Evolutionary conservation across 2,329 filamentous ascomycete species (phyloP).

Genomic region (Amesomyces nigricolor): DNA sequence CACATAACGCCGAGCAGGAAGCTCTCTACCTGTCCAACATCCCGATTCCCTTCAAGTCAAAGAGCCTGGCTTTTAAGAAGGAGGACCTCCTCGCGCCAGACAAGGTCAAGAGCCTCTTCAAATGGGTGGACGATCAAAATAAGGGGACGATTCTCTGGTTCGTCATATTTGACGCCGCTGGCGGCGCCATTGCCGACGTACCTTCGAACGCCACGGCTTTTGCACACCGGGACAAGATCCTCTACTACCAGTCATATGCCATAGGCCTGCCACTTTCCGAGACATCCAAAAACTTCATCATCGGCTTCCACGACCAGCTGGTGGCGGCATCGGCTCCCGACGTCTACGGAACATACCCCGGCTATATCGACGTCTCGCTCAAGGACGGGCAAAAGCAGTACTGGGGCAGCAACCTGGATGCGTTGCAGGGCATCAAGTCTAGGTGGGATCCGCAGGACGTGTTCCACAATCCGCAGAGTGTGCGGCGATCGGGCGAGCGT

Average conservation of each 20-base stretch:
- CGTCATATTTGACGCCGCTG: slow-evolving; percentile 57
- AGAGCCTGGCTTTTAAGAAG: slow-evolving; percentile 49
- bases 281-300: slow-evolving; percentile 46
- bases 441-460: slow-evolving; percentile 48
- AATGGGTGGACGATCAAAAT: slow-evolving; percentile 45
- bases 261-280: slow-evolving; percentile 44
- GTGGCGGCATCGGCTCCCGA: slow-evolving; percentile 36
- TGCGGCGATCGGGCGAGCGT: slow-evolving; percentile 26
- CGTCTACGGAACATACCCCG: slow-evolving; percentile 50
- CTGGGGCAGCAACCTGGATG: slow-evolving; percentile 48
- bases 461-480: slow-evolving; percentile 56
- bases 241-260: slow-evolving; percentile 59
- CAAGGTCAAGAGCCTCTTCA: slow-evolving; percentile 45
- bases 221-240: slow-evolving; percentile 57
- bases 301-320: slow-evolving; percentile 42
- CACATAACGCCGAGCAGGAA: slow-evolving; percentile 45
- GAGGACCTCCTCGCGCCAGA: slow-evolving; percentile 43
- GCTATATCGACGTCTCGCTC: slow-evolving; percentile 54
- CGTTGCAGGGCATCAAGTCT: slow-evolving; percentile 45
- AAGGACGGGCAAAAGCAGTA: slow-evolving; percentile 45
- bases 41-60: slow-evolving; percentile 50
- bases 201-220: slow-evolving; percentile 54
- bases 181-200: slow-evolving; percentile 54
- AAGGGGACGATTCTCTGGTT: slow-evolving; percentile 53
- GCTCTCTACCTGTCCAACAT: slow-evolving; percentile 43